Evolutionary conservation across 1,284 basidiomycete genomes (phyloP), one percentile per base, ranked within the genome.

Genomic region (Malassezia arunalokei): DNA sequence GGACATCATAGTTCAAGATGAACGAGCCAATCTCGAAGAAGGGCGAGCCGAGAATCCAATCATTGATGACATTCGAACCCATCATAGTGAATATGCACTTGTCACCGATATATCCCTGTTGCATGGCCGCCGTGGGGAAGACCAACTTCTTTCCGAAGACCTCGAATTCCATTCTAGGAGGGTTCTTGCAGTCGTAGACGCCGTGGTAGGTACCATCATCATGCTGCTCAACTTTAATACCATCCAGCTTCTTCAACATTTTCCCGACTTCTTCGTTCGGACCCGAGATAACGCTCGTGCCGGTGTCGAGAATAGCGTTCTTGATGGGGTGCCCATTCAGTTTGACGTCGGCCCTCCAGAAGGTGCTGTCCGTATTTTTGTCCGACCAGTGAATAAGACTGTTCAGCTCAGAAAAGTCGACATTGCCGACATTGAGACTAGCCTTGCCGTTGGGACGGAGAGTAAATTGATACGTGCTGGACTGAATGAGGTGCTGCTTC

Each of bases 371-470:
- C 11, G 61, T 51, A 56, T 73, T 63, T 29, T 74, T 62, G 37
- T 51, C 53, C 60, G 75, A 67, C 68, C 74, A 79, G 49, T 76
- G 75, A 49, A 78, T 68, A 20, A 50, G 40, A 47, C 49, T 53
- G 15, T 54, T 57, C 60, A 59, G 55, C 54, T 65, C 61, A 46
- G 56, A 49, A n/a, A 56, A 54, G 58, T 63, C 55, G 33, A 59
- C 57, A 7, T 59, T 62, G 42, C 83, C 83, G 45, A 85, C 71
- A 59, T 74, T 78, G 8, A 85, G 77, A 63, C 80, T 78, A 5
- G 78, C 78, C 54, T 77, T 78, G 6, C 75, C 76, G 33, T 43
- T 47, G 5, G 17, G 8, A 39, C 50, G 49, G 61, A 84, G 76
- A 54, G 80, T 79, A 68, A 84, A 78, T 55, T 64, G 63, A 60